These are phyloP conservation scores for Chenopodium album DNA, from an alignment of 148 eudicot genomes.

Conservation along the genomic window DNA sequence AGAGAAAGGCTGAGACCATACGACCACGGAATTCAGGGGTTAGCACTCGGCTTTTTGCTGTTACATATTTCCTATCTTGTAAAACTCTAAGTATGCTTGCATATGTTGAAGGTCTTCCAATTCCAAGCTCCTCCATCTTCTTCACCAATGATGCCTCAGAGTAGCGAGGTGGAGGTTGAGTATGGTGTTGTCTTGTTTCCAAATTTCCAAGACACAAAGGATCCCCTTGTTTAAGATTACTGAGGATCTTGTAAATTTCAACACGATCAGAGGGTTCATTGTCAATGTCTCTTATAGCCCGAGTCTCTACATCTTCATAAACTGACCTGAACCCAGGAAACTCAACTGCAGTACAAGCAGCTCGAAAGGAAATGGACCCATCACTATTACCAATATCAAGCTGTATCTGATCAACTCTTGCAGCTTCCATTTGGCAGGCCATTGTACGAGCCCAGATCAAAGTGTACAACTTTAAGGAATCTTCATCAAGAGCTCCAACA, in stretches of 20 bases:
- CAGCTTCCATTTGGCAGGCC: conserved; percentile 94
- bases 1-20: conserved; percentile 91
- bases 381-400: conserved; percentile 59
- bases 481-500: conserved; percentile 65
- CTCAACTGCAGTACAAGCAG: conserved; percentile 59
- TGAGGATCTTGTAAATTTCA: conserved; percentile 45
- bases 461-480: conserved; percentile 70
- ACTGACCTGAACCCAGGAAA: conserved; percentile 78
- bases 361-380: conserved; percentile 57
- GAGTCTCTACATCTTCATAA: conserved; percentile 65
- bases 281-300: conserved; percentile 42
- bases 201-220: conserved; percentile 51
- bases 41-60: conserved; percentile 57
- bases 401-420: conserved; percentile 62
- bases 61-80: conserved; percentile 85
- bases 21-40: conserved; percentile 95
- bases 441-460: conserved; percentile 93
- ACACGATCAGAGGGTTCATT: conserved; percentile 44
- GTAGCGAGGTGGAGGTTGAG: conserved; percentile 83
- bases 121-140: conserved; percentile 95
- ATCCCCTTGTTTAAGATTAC: conserved; percentile 55
- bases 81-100: conserved; percentile 81
- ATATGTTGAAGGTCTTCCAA: conserved; percentile 97
- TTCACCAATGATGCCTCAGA: conserved; percentile 81
- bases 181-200: conserved; percentile 67